Base-by-base conservation (phyloP, 768 basidiomycete genomes). In the Ephemerocybe angulata region DNA sequence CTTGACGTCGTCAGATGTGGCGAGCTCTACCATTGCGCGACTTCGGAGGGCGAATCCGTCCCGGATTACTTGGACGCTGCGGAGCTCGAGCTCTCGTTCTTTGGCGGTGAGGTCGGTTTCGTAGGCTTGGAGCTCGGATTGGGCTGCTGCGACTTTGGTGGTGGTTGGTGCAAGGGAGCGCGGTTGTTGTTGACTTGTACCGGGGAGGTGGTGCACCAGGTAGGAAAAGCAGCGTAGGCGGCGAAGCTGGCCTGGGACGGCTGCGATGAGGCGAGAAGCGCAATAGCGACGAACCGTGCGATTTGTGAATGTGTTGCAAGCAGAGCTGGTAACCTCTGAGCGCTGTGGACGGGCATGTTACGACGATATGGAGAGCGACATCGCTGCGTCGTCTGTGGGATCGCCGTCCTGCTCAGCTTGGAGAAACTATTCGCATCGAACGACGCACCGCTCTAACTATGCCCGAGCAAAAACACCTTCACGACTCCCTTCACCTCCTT, bases 81-180 rank as follows among this genome's bases (percentile, higher is more conserved):
- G 70, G 0, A 63, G 62, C 4, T 79, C 79, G 6, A 91, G 76
- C 54, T 85, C 85, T n/a, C 70, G 76, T 64, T 93, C 89, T 65
- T 89, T 89, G 25, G 71, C 56, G 0, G 85, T 84, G 2, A 93
- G 76, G 52, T 87, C 87, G 0, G 80, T 73, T 64, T 93, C 90
- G 66, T 90, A 93, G 8, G 88, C 91, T 61, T 90, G 90, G n/a
- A 93, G 73, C 58, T 92, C 87, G 0, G 85, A 73, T 59, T 92
- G 90, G 0, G 90, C 88, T 2, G 81, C 71, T 0, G 73, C 72
- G 7, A 90, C 76, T 63, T 88, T 90, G n/a, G 72, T 65, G 12
- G 72, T 70, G 3, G 72, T 63, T 4, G 66, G 63, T 50, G 70
- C n/a, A 64, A 55, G 4, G 61, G 50, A n/a, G n/a, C n/a, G n/a